Evolutionary conservation across 2,329 filamentous ascomycete genomes (phyloP).

Genomic region (Fusarium anguioides): DNA sequence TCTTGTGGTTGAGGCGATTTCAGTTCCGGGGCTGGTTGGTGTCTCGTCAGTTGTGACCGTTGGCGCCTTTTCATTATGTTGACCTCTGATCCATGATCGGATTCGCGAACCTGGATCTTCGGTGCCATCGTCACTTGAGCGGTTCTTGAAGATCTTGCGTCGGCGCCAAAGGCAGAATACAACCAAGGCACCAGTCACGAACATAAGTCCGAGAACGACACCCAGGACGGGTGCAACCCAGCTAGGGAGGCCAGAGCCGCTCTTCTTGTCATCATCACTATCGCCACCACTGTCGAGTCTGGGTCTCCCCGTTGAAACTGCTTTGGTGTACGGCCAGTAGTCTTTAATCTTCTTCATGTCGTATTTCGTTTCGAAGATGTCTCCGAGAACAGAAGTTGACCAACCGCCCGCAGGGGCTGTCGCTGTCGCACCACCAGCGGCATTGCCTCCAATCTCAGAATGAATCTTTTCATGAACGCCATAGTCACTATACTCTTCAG

Average conservation of each 20-base stretch:
- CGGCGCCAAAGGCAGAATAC: slow-evolving; percentile 65
- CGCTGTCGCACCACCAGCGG: slow-evolving; percentile 74
- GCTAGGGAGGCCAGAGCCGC: slow-evolving; percentile 57
- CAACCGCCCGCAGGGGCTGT: slow-evolving; percentile 72
- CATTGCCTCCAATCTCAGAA: slow-evolving; percentile 73
- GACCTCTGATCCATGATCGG: slow-evolving; percentile 63
- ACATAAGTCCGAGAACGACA: slow-evolving; percentile 68
- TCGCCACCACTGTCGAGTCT: slow-evolving; percentile 22
- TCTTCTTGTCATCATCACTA: slow-evolving; percentile 28
- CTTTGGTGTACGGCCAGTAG: slow-evolving; percentile 69
- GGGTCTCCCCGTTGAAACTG: slow-evolving; percentile 38
- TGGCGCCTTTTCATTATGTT: slow-evolving; percentile 56
- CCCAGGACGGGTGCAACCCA: slow-evolving; percentile 73
- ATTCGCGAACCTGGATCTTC: slow-evolving; percentile 62
- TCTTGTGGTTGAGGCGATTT: slow-evolving; percentile 47
- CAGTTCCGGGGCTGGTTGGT: slow-evolving; percentile 53
- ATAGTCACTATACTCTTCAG: slow-evolving; percentile 72
- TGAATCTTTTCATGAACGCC: slow-evolving; percentile 73
- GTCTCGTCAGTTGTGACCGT: slow-evolving; percentile 60
- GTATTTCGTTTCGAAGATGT: slow-evolving; percentile 67
- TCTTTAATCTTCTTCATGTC: slow-evolving; percentile 65
- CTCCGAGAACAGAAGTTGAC: slow-evolving; percentile 59
- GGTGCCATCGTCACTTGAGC: slow-evolving; percentile 53
- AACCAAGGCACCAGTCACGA: slow-evolving; percentile 63
- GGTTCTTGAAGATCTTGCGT: slow-evolving; percentile 55